A percentile compares a stretch with the other conserved stretches of the same genome.
Evolutionary conservation across 176 grass and related monocot genomes (phyloP).

Genomic region (Melocanna baccifera): DNA sequence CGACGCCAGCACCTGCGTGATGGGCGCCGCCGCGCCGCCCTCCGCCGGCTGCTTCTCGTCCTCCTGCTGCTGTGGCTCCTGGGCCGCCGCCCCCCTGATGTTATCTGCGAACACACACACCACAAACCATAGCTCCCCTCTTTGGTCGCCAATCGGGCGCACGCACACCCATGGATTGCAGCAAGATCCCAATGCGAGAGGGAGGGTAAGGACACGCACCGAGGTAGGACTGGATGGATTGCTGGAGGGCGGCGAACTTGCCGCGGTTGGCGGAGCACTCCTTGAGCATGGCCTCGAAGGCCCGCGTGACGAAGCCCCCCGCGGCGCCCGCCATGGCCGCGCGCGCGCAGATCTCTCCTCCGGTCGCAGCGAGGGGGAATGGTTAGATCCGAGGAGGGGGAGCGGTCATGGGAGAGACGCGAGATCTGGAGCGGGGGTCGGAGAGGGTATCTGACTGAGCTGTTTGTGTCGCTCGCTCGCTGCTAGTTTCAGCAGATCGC

Average conservation of each 20-base stretch:
- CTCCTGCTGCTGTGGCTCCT: constrained; percentile 11
- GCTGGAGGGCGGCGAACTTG: constrained; percentile 80
- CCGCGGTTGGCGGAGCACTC: constrained; percentile 93
- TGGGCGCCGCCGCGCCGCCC: constrained; percentile 33
- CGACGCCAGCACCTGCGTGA: constrained; percentile 74
- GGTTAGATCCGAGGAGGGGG: constrained; percentile 55
- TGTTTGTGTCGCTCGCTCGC: constrained; percentile 17
- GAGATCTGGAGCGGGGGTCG: constrained; percentile 37
- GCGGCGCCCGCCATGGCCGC: constrained; percentile 89
- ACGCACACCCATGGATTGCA: neutral
- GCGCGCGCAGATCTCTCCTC: constrained; percentile 39
- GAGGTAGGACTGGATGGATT: constrained; percentile 81
- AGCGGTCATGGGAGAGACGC: constrained; percentile 31
- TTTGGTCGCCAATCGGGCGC: constrained; percentile 8
- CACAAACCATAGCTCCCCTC: neutral
- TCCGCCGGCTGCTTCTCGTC: neutral
- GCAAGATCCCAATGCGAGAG: constrained; percentile 33
- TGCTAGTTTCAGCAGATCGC: constrained; percentile 26
- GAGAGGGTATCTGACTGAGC: constrained; percentile 19
- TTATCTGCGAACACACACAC: constrained; percentile 59
- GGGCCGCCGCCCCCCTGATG: constrained; percentile 59
- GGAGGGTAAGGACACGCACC: constrained; percentile 42
- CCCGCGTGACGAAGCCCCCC: constrained; percentile 87
- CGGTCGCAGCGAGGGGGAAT: constrained; percentile 39
- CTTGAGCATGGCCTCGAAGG: constrained; percentile 98